These are phyloP conservation scores for Phyllosticta capitalensis DNA, from an alignment of 2,329 filamentous ascomycete genomes.

Conservation along the genomic window DNA sequence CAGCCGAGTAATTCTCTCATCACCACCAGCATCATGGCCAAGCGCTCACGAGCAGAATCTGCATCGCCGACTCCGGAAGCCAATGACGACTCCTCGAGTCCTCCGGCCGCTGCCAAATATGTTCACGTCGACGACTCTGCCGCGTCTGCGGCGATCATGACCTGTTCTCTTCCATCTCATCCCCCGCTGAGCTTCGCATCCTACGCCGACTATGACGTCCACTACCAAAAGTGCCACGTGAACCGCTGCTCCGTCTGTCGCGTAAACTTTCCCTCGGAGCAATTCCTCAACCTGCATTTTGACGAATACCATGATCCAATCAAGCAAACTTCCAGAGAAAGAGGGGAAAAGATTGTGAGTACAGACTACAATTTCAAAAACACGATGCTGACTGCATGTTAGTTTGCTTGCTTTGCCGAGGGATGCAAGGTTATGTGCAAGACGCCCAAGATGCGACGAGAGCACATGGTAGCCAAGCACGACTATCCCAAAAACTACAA, in stretches of 20 bases:
- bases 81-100: slow-evolving; percentile 1
- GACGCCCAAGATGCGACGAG: slow-evolving; percentile 71
- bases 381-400: slow-evolving; percentile 1
- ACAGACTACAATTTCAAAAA: neutral
- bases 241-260: slow-evolving; percentile 79
- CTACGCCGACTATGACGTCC: slow-evolving; percentile 74
- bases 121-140: slow-evolving; percentile 39
- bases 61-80: slow-evolving; percentile 30
- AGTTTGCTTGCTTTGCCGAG: slow-evolving; percentile 87
- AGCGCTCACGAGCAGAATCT: slow-evolving; percentile 46
- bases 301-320: slow-evolving; percentile 86
- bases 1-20: slow-evolving; percentile 12
- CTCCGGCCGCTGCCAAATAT: slow-evolving; percentile 36
- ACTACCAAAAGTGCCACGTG: slow-evolving; percentile 71
- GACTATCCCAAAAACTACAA: slow-evolving; percentile 42
- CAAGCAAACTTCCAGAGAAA: slow-evolving; percentile 58
- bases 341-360: slow-evolving; percentile 77
- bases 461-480: slow-evolving; percentile 92
- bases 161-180: slow-evolving; percentile 75
- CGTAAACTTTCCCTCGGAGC: slow-evolving; percentile 78
- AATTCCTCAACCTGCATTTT: slow-evolving; percentile 75
- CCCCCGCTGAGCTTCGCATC: slow-evolving; percentile 60
- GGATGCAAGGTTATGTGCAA: slow-evolving; percentile 77
- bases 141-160: slow-evolving; percentile 46
- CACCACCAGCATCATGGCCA: slow-evolving; percentile 40